Conservation (phyloP, 2,329 filamentous ascomycete species). For the Talaromyces sp. region DNA sequence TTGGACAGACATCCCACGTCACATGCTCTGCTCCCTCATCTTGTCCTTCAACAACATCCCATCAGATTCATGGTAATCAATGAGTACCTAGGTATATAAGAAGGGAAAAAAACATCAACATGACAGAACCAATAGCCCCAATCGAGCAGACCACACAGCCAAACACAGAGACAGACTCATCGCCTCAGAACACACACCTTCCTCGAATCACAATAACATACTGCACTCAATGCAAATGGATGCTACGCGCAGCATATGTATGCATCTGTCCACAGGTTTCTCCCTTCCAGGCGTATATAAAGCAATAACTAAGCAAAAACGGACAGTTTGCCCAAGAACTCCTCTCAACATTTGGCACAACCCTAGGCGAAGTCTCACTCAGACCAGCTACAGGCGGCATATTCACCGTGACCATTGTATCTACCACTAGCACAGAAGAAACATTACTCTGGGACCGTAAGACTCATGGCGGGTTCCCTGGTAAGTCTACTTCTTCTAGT, state of each 20-base stretch:
- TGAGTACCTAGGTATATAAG: background rate
- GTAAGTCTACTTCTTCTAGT: conserved; percentile 31
- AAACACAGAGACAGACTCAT: background rate
- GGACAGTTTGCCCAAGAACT: conserved; percentile 85
- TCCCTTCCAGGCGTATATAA: background rate
- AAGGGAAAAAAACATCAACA: background rate
- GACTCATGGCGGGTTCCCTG: conserved; percentile 78
- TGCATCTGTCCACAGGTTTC: too few species aligned
- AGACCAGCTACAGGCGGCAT: conserved; percentile 79
- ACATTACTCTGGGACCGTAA: conserved; percentile 83
- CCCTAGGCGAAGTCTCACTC: conserved; percentile 80
- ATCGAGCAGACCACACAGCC: conserved; percentile 8
- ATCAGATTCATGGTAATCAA: background rate
- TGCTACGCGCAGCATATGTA: conserved; percentile 81
- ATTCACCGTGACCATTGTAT: conserved; percentile 66
- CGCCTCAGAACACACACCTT: conserved; percentile 36
- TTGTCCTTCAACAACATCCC: background rate
- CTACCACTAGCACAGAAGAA: conserved; percentile 30
- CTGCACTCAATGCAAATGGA: conserved; percentile 93
- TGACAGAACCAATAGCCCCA: conserved; percentile 16
- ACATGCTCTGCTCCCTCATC: background rate
- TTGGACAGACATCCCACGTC: background rate
- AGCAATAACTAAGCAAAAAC: background rate
- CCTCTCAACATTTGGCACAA: conserved; percentile 80
- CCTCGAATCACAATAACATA: conserved; percentile 83